Conservation (phyloP, 2,329 filamentous ascomycete species). For the Penicillium aurantiogriseum region DNA sequence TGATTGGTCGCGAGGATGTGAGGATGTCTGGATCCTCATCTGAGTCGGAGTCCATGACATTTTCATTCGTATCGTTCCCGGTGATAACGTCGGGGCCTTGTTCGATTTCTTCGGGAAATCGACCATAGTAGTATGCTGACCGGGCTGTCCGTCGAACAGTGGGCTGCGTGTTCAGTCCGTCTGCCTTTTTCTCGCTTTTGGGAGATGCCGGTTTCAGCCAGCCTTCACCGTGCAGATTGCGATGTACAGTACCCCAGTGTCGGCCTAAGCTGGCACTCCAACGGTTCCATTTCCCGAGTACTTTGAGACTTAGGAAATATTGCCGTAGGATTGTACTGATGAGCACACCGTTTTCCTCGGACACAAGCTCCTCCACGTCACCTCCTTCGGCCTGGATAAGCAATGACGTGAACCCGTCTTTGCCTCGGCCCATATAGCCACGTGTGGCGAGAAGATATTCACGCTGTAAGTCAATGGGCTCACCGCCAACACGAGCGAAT, state of each 20-base stretch:
- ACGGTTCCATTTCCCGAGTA: slow-evolving; percentile 74
- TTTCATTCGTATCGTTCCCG: slow-evolving; percentile 23
- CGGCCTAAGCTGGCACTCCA: slow-evolving; percentile 62
- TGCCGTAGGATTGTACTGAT: slow-evolving; percentile 84
- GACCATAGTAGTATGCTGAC: slow-evolving; percentile 31
- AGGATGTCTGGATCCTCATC: slow-evolving; percentile 43
- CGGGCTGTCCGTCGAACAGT: slow-evolving; percentile 24
- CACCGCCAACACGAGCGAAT: slow-evolving; percentile 59
- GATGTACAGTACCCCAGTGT: slow-evolving; percentile 67
- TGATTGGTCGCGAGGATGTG: slow-evolving; percentile 32
- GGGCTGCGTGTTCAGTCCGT: slow-evolving; percentile 17
- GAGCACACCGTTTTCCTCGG: slow-evolving; percentile 82
- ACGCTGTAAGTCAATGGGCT: slow-evolving; percentile 60
- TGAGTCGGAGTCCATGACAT: slow-evolving; percentile 45
- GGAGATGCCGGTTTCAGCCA: slow-evolving; percentile 47
- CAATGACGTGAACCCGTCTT: slow-evolving; percentile 77
- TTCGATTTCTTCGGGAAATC: slow-evolving; percentile 27
- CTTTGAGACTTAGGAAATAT: slow-evolving; percentile 84
- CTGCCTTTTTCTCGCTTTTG: slow-evolving; percentile 25
- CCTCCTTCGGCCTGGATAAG: slow-evolving; percentile 76
- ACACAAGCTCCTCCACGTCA: slow-evolving; percentile 71
- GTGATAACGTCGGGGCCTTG: not conserved
- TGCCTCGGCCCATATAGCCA: slow-evolving; percentile 85
- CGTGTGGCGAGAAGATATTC: slow-evolving; percentile 74
- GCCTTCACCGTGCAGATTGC: slow-evolving; percentile 56